Evolutionary conservation across 2,329 filamentous ascomycete species (phyloP).

Genomic region (Alternaria hordeiaustralica): DNA sequence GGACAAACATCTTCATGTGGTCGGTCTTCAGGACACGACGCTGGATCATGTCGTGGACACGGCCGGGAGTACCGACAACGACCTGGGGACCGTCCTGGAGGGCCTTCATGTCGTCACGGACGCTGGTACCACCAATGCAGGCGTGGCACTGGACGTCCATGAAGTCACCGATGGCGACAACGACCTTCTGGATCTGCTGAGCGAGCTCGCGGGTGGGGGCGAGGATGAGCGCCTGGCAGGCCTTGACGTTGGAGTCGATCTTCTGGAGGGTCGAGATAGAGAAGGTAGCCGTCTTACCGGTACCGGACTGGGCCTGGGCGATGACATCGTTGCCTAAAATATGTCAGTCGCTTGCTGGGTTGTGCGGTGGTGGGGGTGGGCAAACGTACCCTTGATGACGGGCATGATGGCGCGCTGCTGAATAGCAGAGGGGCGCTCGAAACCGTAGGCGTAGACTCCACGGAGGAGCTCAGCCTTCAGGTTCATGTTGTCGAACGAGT

Average conservation of each 20-base stretch:
- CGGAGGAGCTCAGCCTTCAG: slow-evolving; percentile 97
- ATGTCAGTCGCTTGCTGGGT: slow-evolving; percentile 29
- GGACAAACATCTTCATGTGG: slow-evolving; percentile 99
- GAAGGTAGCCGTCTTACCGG: slow-evolving; percentile 99
- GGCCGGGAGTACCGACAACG: slow-evolving; percentile 95
- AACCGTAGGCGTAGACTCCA: slow-evolving; percentile 99
- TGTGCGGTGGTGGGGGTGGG: slow-evolving; percentile 5
- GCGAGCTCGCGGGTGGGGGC: slow-evolving; percentile 98
- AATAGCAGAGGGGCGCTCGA: slow-evolving; percentile 99
- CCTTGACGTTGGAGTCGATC: slow-evolving; percentile 93
- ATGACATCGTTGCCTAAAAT: slow-evolving; percentile 88
- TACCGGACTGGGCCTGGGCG: slow-evolving; percentile 99
- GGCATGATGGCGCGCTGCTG: slow-evolving; percentile 99
- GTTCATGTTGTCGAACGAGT: slow-evolving; percentile 98
- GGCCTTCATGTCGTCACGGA: slow-evolving; percentile 98
- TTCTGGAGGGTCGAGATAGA: slow-evolving; percentile 99
- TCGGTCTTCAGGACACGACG: slow-evolving; percentile 96
- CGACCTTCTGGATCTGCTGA: slow-evolving; percentile 99
- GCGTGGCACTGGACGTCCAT: slow-evolving; percentile 99
- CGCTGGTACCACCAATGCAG: slow-evolving; percentile 97
- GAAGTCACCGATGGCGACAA: slow-evolving; percentile 98
- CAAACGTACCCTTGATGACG: slow-evolving; percentile 90
- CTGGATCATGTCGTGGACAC: slow-evolving; percentile 99
- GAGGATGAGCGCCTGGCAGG: slow-evolving; percentile 97
- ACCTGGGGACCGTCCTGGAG: slow-evolving; percentile 96